These are phyloP conservation scores for Flaveria trinervia DNA, from an alignment of 129 eudicot genomes.

Conservation along the genomic window DNA sequence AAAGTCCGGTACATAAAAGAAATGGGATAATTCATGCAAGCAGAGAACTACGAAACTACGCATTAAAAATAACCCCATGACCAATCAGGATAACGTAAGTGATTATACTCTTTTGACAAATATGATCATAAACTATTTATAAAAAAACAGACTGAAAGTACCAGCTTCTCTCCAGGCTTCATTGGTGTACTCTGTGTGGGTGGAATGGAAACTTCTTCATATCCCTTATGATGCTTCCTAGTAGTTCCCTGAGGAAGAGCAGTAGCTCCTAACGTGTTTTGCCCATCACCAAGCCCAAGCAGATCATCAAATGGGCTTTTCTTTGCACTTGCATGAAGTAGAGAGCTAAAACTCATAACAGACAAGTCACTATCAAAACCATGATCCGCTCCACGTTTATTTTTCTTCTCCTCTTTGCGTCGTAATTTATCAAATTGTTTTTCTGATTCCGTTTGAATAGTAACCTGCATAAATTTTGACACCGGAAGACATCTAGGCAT, in stretches of 20 bases:
- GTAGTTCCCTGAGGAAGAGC: conserved; percentile 98
- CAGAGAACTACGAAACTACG: conserved; percentile 1
- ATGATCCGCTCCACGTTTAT: conserved; percentile 76
- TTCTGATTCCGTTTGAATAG: conserved; percentile 91
- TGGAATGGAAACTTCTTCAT: conserved; percentile 96
- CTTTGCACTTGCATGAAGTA: conserved; percentile 95
- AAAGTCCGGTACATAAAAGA: not conserved
- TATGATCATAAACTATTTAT: not conserved
- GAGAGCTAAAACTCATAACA: conserved; percentile 57
- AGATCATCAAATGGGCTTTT: conserved; percentile 77
- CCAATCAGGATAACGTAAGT: not conserved
- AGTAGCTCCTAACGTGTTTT: conserved; percentile 53
- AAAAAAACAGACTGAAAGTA: conserved; percentile 31
- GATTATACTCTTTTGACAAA: not conserved
- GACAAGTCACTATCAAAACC: conserved; percentile 71
- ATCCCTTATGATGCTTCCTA: conserved; percentile 88
- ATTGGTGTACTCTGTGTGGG: conserved; percentile 84
- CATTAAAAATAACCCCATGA: conserved; percentile 1
- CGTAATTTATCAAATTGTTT: conserved; percentile 90
- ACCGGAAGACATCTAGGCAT: conserved; percentile 14
- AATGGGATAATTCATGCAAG: not conserved
- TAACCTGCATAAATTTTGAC: conserved; percentile 54
- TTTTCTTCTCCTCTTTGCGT: conserved; percentile 92
- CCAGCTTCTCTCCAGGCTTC: conserved; percentile 96
- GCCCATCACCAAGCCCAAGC: conserved; percentile 79